A percentile compares a stretch with the other conserved stretches of the same genome.
Conservation (phyloP, 1,139 yeast genomes). For the Yamadazyma songkhlaensis region DNA sequence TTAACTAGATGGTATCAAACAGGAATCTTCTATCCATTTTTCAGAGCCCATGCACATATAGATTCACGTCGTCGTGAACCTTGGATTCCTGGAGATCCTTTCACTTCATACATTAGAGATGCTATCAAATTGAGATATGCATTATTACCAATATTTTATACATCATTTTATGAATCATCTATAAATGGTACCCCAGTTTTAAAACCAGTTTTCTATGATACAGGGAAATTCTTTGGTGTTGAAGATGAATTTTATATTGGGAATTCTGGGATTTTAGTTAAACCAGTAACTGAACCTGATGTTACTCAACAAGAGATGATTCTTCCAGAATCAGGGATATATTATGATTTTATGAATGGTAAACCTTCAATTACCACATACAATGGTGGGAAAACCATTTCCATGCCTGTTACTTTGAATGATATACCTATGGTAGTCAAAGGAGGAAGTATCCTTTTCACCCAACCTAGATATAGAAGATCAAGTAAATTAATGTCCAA, state of each 20-base stretch:
- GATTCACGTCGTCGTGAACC: constrained; percentile 94
- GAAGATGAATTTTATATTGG: constrained; percentile 89
- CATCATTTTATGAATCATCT: constrained; percentile 70
- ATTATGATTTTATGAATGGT: constrained; percentile 56
- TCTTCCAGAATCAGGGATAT: constrained; percentile 64
- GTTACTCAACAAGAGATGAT: constrained; percentile 44
- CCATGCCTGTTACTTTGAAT: constrained; percentile 45
- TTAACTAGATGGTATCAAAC: constrained; percentile 93
- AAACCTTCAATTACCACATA: constrained; percentile 8
- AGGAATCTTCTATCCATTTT: constrained; percentile 94
- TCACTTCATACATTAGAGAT: constrained; percentile 62
- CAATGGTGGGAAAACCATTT: constrained; percentile 13
- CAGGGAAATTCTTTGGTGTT: constrained; percentile 57
- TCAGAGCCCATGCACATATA: constrained; percentile 94
- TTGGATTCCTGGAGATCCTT: constrained; percentile 78
- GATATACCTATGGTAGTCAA: constrained; percentile 71
- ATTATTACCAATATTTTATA: constrained; percentile 76
- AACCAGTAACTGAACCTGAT: constrained; percentile 71
- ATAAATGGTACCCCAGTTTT: constrained; percentile 66
- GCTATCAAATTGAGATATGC: constrained; percentile 72
- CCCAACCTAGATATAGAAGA: constrained; percentile 75
- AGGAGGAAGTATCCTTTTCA: constrained; percentile 74
- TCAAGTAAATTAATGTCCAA: constrained; percentile 70
- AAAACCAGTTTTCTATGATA: constrained; percentile 70
- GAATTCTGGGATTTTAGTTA: constrained; percentile 67